Evolutionary conservation across 139 green algal genomes (phyloP).

Genomic region (Zygnema cylindricum): DNA sequence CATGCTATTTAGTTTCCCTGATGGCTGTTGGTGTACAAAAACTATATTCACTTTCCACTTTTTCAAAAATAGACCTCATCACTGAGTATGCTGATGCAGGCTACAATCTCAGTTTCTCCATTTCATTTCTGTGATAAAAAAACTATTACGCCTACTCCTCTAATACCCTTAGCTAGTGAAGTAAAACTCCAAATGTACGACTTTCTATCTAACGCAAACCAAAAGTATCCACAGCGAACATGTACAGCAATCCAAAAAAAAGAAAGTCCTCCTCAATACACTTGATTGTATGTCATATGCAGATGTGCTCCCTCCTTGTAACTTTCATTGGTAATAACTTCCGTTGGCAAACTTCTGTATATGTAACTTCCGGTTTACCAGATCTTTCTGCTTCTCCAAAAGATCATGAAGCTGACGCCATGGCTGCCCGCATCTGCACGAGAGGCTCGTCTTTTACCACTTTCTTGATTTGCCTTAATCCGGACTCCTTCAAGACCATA

Average conservation of each 20-base stretch:
- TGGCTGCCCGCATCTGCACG: not conserved
- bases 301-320: not conserved
- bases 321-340: not conserved
- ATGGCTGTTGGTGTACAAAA: too few species aligned
- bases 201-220: not conserved
- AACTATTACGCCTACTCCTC: not conserved
- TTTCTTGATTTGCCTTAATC: not conserved
- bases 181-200: not conserved
- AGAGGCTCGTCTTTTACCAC: not conserved
- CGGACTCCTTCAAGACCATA: constrained; percentile 19
- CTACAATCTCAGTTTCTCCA: not conserved
- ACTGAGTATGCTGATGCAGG: not conserved
- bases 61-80: not conserved
- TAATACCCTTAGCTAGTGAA: not conserved
- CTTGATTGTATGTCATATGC: not conserved
- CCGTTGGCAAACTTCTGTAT: not conserved
- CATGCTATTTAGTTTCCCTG: too few species aligned
- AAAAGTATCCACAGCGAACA: not conserved
- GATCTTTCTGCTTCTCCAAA: too few species aligned
- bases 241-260: not conserved
- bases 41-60: not conserved
- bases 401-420: not conserved
- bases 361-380: not conserved
- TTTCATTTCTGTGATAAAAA: too few species aligned
- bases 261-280: not conserved